Percentiles rank a stretch among this genome's conserved stretches.
Conservation (phyloP, 1,284 basidiomycete species). For the Pholiota adiposa region DNA sequence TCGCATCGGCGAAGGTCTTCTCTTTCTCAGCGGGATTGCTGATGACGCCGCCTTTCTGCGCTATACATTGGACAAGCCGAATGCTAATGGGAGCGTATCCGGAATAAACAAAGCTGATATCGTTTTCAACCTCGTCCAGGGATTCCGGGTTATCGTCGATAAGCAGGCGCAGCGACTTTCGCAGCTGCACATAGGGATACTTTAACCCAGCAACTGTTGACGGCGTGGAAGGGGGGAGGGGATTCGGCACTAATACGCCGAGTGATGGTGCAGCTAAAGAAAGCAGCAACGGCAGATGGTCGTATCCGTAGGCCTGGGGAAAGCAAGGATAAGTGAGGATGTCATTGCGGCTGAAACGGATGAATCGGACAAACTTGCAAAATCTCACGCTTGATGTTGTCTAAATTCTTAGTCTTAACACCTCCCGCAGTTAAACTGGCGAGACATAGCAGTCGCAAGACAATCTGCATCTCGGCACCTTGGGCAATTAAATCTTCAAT, state of each 20-base stretch:
- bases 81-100: conserved; percentile 96
- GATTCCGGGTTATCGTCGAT: conserved; percentile 88
- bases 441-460: conserved; percentile 85
- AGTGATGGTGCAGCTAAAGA: conserved; percentile 78
- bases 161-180: conserved; percentile 88
- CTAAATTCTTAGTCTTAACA: conserved; percentile 86
- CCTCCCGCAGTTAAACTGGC: conserved; percentile 85
- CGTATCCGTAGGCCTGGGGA: conserved; percentile 87
- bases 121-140: conserved; percentile 82
- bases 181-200: conserved; percentile 72
- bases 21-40: conserved; percentile 71
- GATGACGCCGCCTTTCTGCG: conserved; percentile 87
- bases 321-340: conserved; percentile 15
- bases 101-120: conserved; percentile 95
- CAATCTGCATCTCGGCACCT: conserved; percentile 77
- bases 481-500: conserved; percentile 90
- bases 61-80: conserved; percentile 90
- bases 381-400: conserved; percentile 90
- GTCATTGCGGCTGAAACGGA: conserved; percentile 8
- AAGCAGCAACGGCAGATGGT: conserved; percentile 84
- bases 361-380: conserved; percentile 66
- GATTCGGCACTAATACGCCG: conserved; percentile 65
- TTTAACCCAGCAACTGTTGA: conserved; percentile 51
- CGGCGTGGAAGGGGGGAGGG: conserved; percentile 55
- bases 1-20: conserved; percentile 44